These are phyloP conservation scores for Naganishia kalamii DNA, from an alignment of 768 basidiomycete species.

Conservation along the genomic window DNA sequence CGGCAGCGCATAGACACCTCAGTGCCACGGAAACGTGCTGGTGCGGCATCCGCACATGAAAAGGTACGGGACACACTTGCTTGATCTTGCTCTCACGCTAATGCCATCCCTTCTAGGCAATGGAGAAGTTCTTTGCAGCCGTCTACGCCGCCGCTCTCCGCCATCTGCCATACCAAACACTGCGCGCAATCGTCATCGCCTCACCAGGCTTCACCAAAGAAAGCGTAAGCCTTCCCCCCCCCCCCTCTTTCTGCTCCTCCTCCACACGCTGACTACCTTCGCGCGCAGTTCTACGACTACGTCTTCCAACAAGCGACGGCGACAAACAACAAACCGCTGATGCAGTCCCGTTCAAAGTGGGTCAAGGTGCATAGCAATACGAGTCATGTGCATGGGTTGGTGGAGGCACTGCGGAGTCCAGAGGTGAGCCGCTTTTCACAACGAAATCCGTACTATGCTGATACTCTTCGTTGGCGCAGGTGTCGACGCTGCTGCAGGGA, in stretches of 20 bases:
- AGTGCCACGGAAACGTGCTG: conserved; percentile 82
- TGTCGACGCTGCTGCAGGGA: conserved; percentile 37
- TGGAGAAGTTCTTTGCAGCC: conserved; percentile 72
- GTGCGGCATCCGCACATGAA: conserved; percentile 78
- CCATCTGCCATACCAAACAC: conserved; percentile 75
- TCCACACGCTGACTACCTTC: background rate
- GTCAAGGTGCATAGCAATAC: conserved; percentile 86
- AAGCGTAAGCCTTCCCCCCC: conserved; percentile 51
- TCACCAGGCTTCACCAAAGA: conserved; percentile 96
- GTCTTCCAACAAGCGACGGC: conserved; percentile 70
- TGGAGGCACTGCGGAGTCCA: conserved; percentile 88
- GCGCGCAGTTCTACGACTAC: conserved; percentile 56
- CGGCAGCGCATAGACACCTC: conserved; percentile 79
- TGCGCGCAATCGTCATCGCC: conserved; percentile 90
- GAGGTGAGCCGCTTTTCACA: conserved; percentile 55
- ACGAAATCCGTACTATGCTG: background rate
- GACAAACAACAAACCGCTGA: conserved; percentile 74
- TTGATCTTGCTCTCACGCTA: background rate
- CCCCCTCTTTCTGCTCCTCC: background rate
- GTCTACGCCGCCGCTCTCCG: conserved; percentile 80
- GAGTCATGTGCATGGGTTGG: conserved; percentile 88
- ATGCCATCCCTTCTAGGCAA: conserved; percentile 50
- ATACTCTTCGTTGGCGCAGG: background rate
- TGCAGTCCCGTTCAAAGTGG: conserved; percentile 73
- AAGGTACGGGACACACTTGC: conserved; percentile 50